A percentile compares a stretch with the other conserved stretches of the same genome.
Conservation (phyloP, 2,329 filamentous ascomycete species). For the Epichloe uncinata region DNA sequence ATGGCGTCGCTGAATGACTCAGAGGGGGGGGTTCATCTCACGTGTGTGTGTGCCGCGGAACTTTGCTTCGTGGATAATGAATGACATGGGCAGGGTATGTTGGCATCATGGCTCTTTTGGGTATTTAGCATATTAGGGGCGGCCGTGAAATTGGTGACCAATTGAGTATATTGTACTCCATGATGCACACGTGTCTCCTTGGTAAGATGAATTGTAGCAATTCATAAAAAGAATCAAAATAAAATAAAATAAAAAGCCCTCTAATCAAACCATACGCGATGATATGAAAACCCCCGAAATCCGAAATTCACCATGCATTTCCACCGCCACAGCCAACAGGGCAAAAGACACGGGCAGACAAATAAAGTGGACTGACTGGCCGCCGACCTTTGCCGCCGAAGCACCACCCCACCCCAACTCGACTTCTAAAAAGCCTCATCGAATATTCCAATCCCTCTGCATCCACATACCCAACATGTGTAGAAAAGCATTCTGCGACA, state of each 20-base stretch:
- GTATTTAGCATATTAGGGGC: background rate
- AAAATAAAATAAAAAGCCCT: too few species aligned
- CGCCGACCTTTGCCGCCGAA: too few species aligned
- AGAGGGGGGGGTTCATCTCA: background rate
- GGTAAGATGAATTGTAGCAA: too few species aligned
- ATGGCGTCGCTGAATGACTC: background rate
- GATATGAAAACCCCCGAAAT: too few species aligned
- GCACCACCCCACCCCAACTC: background rate
- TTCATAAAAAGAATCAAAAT: too few species aligned
- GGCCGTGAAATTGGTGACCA: background rate
- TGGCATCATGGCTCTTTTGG: background rate
- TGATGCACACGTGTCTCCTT: too few species aligned
- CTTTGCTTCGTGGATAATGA: background rate
- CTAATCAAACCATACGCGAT: too few species aligned
- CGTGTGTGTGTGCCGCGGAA: background rate
- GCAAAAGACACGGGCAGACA: too few species aligned
- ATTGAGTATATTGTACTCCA: too few species aligned
- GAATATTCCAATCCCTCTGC: background rate
- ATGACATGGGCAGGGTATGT: background rate
- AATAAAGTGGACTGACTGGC: too few species aligned
- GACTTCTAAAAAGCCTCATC: background rate
- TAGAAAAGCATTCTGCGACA: constrained; percentile 46
- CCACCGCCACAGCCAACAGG: too few species aligned
- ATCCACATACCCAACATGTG: constrained; percentile 38
- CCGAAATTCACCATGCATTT: too few species aligned